Base-by-base conservation (phyloP, 148 eudicot species). In the Nepenthes mirabilis region DNA sequence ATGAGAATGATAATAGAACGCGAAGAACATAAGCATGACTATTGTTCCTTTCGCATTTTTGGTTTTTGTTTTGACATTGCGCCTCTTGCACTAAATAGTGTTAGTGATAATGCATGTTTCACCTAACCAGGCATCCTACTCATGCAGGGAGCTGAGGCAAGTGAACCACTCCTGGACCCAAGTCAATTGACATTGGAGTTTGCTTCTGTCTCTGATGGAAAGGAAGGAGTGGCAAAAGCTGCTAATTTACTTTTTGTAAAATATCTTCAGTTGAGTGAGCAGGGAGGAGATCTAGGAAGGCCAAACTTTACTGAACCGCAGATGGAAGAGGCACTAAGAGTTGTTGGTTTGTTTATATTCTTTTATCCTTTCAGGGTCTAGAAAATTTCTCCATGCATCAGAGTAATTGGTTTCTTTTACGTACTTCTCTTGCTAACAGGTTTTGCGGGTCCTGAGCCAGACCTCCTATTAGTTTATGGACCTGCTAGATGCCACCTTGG, bases 401-500 rank as follows among this genome's bases (percentile, higher is more conserved):
- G 36, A 33, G 1, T 47, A 43, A 5, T 5, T 62, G 23, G 43
- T 23, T n/a, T 33, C 40, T 37, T 9, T 12, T 32, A 6, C 14
- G 43, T 61, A 4, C 14, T 56, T 14, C 1, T 36, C 54, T 40
- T 55, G 33, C 65, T 56, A 23, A 50, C 73, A 94, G 99, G 95
- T 56, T 75, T 66, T 63, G 74, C 69, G 36, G 86, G 81, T 59
- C 81, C 86, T 23, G 87, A 86, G 2, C 97, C 97, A 50, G 91
- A 89, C 50, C 90, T 94, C 56, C 71, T 93, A 34, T 73, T 93
- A 74, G 68, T 84, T 57, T 93, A 88, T 65, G 96, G 87, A 60
- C 89, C 89, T 49, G 72, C 76, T 56, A 79, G 96, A 82, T 86
- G 96, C 75, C 91, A 88, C 75, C 85, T 82, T 14, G 99, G 99